Conservation (phyloP, 192 early-diverging fungal species). For the Dissophora globulifera region DNA sequence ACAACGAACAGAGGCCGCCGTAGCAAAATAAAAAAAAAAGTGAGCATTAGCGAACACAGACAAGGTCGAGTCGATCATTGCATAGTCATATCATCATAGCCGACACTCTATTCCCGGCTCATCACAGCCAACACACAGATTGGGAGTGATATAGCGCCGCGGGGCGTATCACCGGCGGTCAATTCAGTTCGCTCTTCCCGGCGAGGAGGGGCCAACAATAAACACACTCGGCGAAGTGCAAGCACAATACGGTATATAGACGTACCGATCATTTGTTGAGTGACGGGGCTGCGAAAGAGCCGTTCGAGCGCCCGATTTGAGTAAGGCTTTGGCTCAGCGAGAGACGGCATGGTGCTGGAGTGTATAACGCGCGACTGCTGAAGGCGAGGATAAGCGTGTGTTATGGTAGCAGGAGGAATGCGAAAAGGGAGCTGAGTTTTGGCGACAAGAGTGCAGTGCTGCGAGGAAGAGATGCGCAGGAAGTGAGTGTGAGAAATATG, state of each 20-base stretch:
- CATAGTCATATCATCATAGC: conserved; percentile 1
- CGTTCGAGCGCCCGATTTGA: conserved; percentile 40
- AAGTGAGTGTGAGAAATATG: conserved; percentile 10
- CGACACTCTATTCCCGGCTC: background rate
- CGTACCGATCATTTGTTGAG: conserved; percentile 51
- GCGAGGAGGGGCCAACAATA: too few species aligned
- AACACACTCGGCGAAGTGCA: too few species aligned
- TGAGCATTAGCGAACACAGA: background rate
- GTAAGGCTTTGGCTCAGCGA: conserved; percentile 39
- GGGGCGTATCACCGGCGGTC: background rate
- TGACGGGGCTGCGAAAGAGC: conserved; percentile 45
- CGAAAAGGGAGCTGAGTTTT: background rate
- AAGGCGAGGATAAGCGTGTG: background rate
- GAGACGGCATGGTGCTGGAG: conserved; percentile 31
- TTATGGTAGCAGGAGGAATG: background rate
- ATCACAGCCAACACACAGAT: background rate
- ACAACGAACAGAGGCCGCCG: too few species aligned
- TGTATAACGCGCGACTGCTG: background rate
- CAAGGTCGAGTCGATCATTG: background rate
- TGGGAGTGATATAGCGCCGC: conserved; percentile 2
- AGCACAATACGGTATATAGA: too few species aligned
- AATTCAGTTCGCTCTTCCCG: background rate
- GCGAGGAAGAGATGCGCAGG: background rate
- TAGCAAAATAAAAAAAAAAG: background rate
- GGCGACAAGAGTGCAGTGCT: background rate